phyloP scores from a whole-genome alignment of 257 asterid genomes.

The Phtheirospermum japonicum region DNA sequence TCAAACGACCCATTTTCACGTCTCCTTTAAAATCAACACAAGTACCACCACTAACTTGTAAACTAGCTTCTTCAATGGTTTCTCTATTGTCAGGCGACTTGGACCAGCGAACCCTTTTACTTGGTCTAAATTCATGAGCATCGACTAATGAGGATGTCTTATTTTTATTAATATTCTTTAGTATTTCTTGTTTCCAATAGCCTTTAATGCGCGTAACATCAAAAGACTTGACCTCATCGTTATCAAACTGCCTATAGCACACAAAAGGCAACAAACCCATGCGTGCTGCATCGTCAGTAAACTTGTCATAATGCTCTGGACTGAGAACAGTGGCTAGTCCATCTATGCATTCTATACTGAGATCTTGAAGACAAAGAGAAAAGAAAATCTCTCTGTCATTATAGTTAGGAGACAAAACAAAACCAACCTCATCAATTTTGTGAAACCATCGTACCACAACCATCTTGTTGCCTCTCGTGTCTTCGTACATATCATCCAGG shows the following conservation, averaged over 20 bases:
- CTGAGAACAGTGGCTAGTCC: slow-evolving; percentile 87
- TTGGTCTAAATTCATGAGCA: slow-evolving; percentile 45
- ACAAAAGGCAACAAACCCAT: slow-evolving; percentile 55
- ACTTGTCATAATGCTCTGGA: slow-evolving; percentile 71
- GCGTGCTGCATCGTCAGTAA: slow-evolving; percentile 36
- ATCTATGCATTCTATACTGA: slow-evolving; percentile 89
- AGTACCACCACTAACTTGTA: slow-evolving; percentile 21
- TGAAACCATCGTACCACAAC: slow-evolving; percentile 97
- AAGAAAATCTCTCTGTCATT: slow-evolving; percentile 93
- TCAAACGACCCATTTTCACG: background rate
- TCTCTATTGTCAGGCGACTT: slow-evolving; percentile 29
- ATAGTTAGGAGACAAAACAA: slow-evolving; percentile 69
- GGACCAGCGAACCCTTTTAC: slow-evolving; percentile 59
- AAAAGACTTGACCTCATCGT: slow-evolving; percentile 57
- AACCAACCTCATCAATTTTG: slow-evolving; percentile 94
- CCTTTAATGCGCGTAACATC: slow-evolving; percentile 65
- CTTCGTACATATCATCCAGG: slow-evolving; percentile 84
- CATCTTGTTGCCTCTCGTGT: slow-evolving; percentile 73
- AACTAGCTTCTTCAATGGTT: slow-evolving; percentile 28
- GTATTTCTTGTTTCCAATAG: slow-evolving; percentile 69
- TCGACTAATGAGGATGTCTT: slow-evolving; percentile 20
- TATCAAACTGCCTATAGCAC: slow-evolving; percentile 71
- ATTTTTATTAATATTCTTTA: slow-evolving; percentile 28
- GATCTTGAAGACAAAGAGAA: slow-evolving; percentile 91
- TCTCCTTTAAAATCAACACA: slow-evolving; percentile 17